Conservation (phyloP, 345 rosid species). For the Erysimum cheiranthoides region DNA sequence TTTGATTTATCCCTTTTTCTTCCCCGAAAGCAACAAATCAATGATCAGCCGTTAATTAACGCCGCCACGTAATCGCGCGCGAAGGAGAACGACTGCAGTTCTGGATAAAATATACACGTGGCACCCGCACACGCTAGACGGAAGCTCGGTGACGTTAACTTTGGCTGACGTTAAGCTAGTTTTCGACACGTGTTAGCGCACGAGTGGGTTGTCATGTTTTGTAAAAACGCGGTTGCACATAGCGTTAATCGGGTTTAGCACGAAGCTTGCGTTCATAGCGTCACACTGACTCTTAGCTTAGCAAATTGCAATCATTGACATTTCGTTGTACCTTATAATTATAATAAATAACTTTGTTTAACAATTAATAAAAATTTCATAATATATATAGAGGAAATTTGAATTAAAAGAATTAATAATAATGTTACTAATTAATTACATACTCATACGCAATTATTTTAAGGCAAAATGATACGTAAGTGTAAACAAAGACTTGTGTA, state of each 20-base stretch:
- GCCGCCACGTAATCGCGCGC: slow-evolving; percentile 40
- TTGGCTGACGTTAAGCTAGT: slow-evolving; percentile 21
- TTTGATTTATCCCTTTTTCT: slow-evolving; percentile 6
- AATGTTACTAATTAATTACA: neutral
- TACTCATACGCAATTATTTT: neutral
- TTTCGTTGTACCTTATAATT: slow-evolving; percentile 24
- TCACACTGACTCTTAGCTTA: slow-evolving; percentile 20
- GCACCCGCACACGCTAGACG: slow-evolving; percentile 17
- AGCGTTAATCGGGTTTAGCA: neutral
- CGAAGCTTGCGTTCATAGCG: slow-evolving; percentile 16
- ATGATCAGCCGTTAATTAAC: slow-evolving; percentile 34
- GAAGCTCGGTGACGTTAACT: slow-evolving; percentile 23
- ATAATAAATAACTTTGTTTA: too few relatives aligned
- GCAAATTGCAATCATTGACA: slow-evolving; percentile 15
- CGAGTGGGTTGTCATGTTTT: slow-evolving; percentile 3
- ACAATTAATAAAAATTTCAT: too few relatives aligned
- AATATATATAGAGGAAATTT: neutral
- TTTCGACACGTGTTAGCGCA: slow-evolving; percentile 27
- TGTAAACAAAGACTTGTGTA: slow-evolving; percentile 32
- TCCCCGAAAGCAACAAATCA: slow-evolving; percentile 39
- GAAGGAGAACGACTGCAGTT: slow-evolving; percentile 31
- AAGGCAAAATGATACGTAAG: slow-evolving; percentile 18
- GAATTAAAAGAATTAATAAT: neutral
- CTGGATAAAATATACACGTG: slow-evolving; percentile 23
- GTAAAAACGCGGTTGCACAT: neutral